phyloP scores from a whole-genome alignment of 306 rosid genomes.

The Vigna reflexopilosa region DNA sequence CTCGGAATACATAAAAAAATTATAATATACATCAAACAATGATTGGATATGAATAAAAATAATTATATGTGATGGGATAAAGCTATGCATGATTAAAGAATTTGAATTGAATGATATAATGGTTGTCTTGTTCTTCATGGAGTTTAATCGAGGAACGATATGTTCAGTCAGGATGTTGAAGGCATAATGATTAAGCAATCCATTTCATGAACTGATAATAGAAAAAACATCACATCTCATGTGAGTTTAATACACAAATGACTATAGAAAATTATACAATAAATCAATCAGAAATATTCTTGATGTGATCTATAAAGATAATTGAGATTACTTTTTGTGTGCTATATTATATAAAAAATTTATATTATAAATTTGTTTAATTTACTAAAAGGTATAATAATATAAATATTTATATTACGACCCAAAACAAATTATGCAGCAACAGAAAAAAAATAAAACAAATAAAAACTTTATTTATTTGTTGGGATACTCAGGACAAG shows the following conservation, averaged over 20 bases:
- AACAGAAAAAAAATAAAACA: too few relatives aligned
- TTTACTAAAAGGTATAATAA: too few relatives aligned
- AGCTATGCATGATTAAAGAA: not conserved
- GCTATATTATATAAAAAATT: too few relatives aligned
- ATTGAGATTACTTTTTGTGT: too few relatives aligned
- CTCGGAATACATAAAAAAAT: not conserved
- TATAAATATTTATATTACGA: too few relatives aligned
- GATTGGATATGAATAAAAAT: not conserved
- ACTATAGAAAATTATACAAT: too few relatives aligned
- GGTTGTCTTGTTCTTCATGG: slow-evolving; percentile 30
- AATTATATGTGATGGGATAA: not conserved
- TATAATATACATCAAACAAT: not conserved
- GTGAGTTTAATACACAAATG: not conserved
- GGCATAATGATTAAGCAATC: not conserved
- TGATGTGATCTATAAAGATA: not conserved
- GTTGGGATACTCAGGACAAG: too few relatives aligned
- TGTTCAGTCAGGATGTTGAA: slow-evolving; percentile 19
- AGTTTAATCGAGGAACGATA: slow-evolving; percentile 33
- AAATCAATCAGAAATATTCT: not conserved
- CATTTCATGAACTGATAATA: not conserved
- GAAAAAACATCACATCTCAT: not conserved
- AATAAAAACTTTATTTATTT: too few relatives aligned
- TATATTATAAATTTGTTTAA: too few relatives aligned
- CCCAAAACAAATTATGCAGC: too few relatives aligned
- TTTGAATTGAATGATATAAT: slow-evolving; percentile 33